phyloP scores from a whole-genome alignment of 257 asterid species.

The Solanum infundibuliforme region DNA sequence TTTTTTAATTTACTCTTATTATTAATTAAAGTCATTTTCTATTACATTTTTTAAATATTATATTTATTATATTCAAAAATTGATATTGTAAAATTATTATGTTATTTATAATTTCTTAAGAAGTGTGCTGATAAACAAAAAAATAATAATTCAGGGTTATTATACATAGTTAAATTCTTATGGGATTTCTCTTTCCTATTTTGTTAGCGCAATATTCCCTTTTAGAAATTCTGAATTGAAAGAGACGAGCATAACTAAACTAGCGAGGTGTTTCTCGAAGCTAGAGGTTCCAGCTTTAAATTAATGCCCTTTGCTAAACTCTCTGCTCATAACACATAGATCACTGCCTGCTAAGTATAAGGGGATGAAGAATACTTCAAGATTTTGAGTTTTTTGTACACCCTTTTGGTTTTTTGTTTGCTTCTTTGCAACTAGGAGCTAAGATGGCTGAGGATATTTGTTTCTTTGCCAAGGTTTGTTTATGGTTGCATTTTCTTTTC shows the following conservation, averaged over 20 bases:
- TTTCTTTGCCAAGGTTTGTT: slow-evolving; percentile 57
- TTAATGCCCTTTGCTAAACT: not conserved
- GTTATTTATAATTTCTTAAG: too few species aligned
- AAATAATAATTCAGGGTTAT: not conserved
- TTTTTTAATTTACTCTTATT: too few species aligned
- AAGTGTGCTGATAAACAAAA: too few species aligned
- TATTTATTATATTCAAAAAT: too few species aligned
- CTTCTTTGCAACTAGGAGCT: slow-evolving; percentile 4
- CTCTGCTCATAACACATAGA: not conserved
- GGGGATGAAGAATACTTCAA: slow-evolving; percentile 14
- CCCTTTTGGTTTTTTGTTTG: slow-evolving; percentile 16
- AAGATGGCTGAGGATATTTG: slow-evolving; percentile 75
- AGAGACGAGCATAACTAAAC: not conserved
- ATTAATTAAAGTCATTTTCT: too few species aligned
- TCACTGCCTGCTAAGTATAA: not conserved
- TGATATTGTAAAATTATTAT: too few species aligned
- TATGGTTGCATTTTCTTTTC: not conserved
- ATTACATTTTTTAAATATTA: too few species aligned
- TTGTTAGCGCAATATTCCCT: not conserved
- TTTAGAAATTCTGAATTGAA: not conserved
- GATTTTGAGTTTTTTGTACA: slow-evolving; percentile 19
- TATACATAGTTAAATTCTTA: not conserved
- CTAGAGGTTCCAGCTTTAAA: not conserved
- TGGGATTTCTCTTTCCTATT: not conserved
- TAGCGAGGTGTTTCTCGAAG: not conserved